These are phyloP conservation scores for Penicillium odoratum DNA, from an alignment of 495 filamentous ascomycete species.

Conservation along the genomic window DNA sequence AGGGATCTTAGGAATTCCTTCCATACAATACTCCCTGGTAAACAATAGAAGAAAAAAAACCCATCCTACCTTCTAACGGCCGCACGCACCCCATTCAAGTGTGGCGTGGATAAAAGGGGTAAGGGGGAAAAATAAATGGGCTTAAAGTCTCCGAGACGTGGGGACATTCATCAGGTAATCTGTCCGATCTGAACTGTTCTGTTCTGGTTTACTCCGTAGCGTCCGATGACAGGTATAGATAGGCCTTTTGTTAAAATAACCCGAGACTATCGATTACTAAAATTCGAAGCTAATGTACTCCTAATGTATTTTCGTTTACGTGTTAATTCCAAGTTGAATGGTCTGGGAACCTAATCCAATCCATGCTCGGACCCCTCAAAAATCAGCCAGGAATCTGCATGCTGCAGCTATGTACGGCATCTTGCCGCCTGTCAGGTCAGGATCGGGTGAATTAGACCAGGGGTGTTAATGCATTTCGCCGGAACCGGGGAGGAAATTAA, in stretches of 20 bases:
- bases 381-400: neutral
- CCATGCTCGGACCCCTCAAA: neutral
- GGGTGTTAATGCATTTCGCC: neutral
- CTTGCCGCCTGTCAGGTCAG: neutral
- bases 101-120: slow-evolving; percentile 19
- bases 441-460: neutral
- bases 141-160: slow-evolving; percentile 28
- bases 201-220: too few species aligned
- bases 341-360: too few species aligned
- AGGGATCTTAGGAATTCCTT: slow-evolving; percentile 14
- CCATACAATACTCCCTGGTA: neutral
- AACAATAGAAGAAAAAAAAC: neutral
- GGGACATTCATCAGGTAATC: slow-evolving; percentile 32
- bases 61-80: slow-evolving; percentile 7
- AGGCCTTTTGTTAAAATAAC: slow-evolving; percentile 33
- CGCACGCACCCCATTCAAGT: slow-evolving; percentile 9
- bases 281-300: too few species aligned
- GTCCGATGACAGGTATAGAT: slow-evolving; percentile 20
- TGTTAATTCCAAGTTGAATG: too few species aligned
- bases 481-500: neutral
- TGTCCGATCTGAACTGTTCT: slow-evolving; percentile 28
- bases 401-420: neutral
- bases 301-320: too few species aligned
- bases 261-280: neutral
- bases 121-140: slow-evolving; percentile 8